Evolutionary conservation across 176 grass and related monocot species (phyloP), one percentile per base, ranked within the genome.

Genomic region (Canna indica): DNA sequence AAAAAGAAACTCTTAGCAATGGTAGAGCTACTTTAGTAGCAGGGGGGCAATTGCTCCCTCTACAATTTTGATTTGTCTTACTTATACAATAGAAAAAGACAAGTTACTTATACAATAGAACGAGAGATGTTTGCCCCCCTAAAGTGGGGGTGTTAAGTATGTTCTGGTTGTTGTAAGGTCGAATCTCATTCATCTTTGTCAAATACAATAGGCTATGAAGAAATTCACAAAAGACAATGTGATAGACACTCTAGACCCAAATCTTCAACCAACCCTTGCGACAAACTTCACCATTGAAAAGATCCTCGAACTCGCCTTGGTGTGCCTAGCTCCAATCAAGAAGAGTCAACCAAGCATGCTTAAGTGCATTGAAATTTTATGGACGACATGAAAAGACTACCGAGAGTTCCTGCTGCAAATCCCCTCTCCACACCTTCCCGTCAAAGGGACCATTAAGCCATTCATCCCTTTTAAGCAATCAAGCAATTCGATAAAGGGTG

Each of bases 211-310:
- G 80, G 80, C 73, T n/a, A 77, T 82, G 24, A 41, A 32, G 25
- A 75, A 77, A 60, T 82, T 77, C 76, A 52, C 47, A 56, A 26
- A 64, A 18, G 80, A 67, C 11, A 58, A 75, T 52, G 67, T 47
- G 17, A 41, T 65, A n/a, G 15, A 82, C 30, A 82, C 53, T 14
- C 62, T 82, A 42, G 80, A 82, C 42, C 80, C 80, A 45, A 82
- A 82, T 64, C 36, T 82, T 59, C 38, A 71, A 58, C n/a, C 56
- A 56, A 77, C 26, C 46, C 14, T 48, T 28, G 74, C 74, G 15
- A 64, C 61, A 10, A 58, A 57, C 50, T 44, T 82, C 6, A 45
- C 74, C 7, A 42, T 82, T 45, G 80, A 82, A 73, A 53, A 82
- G 47, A 56, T 82, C 22, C 70, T 76, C 45, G 80, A 77, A 5